Base-by-base conservation (phyloP, 83 land plant genomes). In the Picea engelmannii region DNA sequence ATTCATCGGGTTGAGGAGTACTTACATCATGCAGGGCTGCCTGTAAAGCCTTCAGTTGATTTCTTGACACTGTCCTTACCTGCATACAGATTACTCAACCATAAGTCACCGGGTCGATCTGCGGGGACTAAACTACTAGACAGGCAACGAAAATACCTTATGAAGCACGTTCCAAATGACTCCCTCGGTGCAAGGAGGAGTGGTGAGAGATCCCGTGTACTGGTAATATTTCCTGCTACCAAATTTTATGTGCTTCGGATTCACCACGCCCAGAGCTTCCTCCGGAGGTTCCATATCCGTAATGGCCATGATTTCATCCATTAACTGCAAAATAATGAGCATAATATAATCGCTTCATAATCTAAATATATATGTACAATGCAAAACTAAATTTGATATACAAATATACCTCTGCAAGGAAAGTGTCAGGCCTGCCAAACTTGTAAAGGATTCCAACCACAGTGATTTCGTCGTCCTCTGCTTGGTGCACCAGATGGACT, bases 1-100 rank as follows among this genome's bases (percentile, higher is more conserved):
- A 27, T 17, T 17, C 15, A 61, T 58, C 15, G 23, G 25, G 18
- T 38, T 20, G n/a, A 4, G 5, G 21, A 9, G 44, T 12, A 79
- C 88, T 87, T 81, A 90, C 92, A 78, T 90, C 86, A 63, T 84
- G 79, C 4, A 90, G 84, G 68, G 88, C 90, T 18, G 31, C 63
- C 42, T 82, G 70, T 3, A 90, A 62, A 20, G 70, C 59, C 38
- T 15, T 67, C 4, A 87, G 70, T 78, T 90, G 92, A 3, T 82
- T 68, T 18, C 25, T 80, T 21, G 92, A 90, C 3, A 85, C 92
- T 0, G 88, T 87, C 83, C 81, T 80, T 42, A 87, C 76, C 92
- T 87, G 85, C 40, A 23, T 25, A 40, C 2, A 18, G 1, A 59
- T 35, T n/a, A 0, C 10, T 5, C 7, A 0, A 44, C 0, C 0